Base-by-base conservation (phyloP, 164 flowering plant species). In the Echeveria elegans region DNA sequence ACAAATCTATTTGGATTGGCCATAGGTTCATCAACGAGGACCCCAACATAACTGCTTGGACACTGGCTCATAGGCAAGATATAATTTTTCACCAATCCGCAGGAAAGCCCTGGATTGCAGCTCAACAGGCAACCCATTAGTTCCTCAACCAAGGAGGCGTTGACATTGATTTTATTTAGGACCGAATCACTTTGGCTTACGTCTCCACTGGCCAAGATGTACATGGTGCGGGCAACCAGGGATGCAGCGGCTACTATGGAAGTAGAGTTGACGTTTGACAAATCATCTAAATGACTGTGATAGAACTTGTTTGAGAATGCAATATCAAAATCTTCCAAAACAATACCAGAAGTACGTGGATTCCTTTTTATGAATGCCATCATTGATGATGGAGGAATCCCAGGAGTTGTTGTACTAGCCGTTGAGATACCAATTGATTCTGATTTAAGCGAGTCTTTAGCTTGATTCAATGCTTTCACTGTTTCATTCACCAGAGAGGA, bases 341-440 rank as follows among this genome's bases (percentile, higher is more conserved):
- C 84, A 69, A 91, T 64, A 16, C 97, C 98, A 71, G 98, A 76
- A 24, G 79, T 77, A 37, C 65, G 74, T n/a, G 88, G 53, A 68
- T 84, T 79, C 91, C 86, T 85, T 58, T 69, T 85, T 66, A 88
- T 66, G 74, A 94, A 88, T 72, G 93, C 48, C 97, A 94, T 94
- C 78, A 94, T 70, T 23, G 98, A 94, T 31, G 98, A 91, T 64
- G 98, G 98, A 63, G 98, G 98, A 67, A 94, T 76, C 70, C 98
- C 98, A 64, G 98, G 98, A 82, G 91, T 94, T 68, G 90, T 75
- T 53, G 67, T 62, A 70, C 63, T 85, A 26, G 98, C 95, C 2
- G 60, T 70, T n/a, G 83, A 77, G 59, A 90, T 69, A 56, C 48
- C 70, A 65, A 91, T 62, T 63, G 72, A 70, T 24, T 86, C 82